Conservation (phyloP, 768 basidiomycete species). For the Chiua virens region DNA sequence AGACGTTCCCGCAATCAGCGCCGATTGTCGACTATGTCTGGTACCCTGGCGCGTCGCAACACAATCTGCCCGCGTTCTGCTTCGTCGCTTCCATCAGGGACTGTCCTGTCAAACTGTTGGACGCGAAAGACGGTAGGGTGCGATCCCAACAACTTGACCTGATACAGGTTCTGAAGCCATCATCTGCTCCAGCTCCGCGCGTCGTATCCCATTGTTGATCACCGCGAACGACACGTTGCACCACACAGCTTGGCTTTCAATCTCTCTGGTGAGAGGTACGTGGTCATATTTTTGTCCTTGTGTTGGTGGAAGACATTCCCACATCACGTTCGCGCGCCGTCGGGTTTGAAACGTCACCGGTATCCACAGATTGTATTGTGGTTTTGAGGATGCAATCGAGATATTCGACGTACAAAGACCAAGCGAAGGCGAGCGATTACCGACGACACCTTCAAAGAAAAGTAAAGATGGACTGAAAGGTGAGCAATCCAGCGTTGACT, state of each 20-base stretch:
- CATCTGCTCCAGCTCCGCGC: slow-evolving; percentile 68
- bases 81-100: slow-evolving; percentile 84
- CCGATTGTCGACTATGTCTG: slow-evolving; percentile 79
- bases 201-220: slow-evolving; percentile 90
- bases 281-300: background rate
- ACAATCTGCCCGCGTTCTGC: slow-evolving; percentile 68
- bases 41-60: slow-evolving; percentile 74
- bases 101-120: slow-evolving; percentile 80
- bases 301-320: background rate
- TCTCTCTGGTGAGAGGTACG: slow-evolving; percentile 59
- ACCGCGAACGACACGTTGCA: slow-evolving; percentile 87
- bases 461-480: slow-evolving; percentile 89
- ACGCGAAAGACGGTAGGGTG: slow-evolving; percentile 77
- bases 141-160: slow-evolving; percentile 12
- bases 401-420: slow-evolving; percentile 76
- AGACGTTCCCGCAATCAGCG: slow-evolving; percentile 52
- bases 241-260: slow-evolving; percentile 86
- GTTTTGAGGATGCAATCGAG: slow-evolving; percentile 83
- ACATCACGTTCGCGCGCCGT: background rate
- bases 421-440: slow-evolving; percentile 69
- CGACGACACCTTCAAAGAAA: slow-evolving; percentile 71
- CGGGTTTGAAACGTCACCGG: background rate
- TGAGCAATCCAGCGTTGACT: slow-evolving; percentile 21
- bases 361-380: slow-evolving; percentile 67
- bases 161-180: background rate